Base-by-base conservation (phyloP, 257 asterid genomes). In the Ophiorrhiza pumila region DNA sequence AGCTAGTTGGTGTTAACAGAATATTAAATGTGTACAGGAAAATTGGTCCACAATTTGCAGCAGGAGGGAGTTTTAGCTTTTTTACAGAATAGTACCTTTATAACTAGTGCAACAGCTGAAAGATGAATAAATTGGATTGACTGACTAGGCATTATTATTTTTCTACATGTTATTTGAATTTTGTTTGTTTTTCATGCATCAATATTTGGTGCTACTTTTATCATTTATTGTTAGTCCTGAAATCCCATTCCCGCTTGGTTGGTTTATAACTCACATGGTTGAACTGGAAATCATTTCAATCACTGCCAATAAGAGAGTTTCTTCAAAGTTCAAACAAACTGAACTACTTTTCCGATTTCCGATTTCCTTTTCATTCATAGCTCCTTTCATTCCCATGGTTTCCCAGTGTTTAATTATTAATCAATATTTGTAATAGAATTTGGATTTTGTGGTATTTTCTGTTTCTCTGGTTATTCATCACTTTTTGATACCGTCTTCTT, bases 141-240 rank as follows among this genome's bases (percentile, higher is more conserved):
- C n/a, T 72, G 7, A 12, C 12, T n/a, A n/a, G n/a, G 42, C 37
- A 34, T 49, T 72, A 34, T 49, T 72, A 52, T 61, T 62, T 63
- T 12, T 22, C 20, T 35, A 20, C 2, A 41, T 37, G 49, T n/a
- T 35, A 18, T 34, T 18, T 7, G n/a, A n/a, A 15, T 62, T 34
- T n/a, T 10, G 17, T 35, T 59, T 29, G 2, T 45, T 52, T 22
- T 17, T 7, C 14, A 49, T 8, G 8, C 4, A 43, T 20, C 55
- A 18, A 41, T 23, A 6, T 32, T 62, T 37, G 17, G 34, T 49
- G 27, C 10, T 46, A 12, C 10, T 60, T n/a, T 42, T 41, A 18
- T 27, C 35, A 34, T 67, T 37, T 34, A 45, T 37, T 49, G 43
- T 52, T 49, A 32, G 34, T n/a, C n/a, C 6, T 34, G 32, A 39